Conservation (phyloP, 495 filamentous ascomycete species). For the Oidiodendron maius region DNA sequence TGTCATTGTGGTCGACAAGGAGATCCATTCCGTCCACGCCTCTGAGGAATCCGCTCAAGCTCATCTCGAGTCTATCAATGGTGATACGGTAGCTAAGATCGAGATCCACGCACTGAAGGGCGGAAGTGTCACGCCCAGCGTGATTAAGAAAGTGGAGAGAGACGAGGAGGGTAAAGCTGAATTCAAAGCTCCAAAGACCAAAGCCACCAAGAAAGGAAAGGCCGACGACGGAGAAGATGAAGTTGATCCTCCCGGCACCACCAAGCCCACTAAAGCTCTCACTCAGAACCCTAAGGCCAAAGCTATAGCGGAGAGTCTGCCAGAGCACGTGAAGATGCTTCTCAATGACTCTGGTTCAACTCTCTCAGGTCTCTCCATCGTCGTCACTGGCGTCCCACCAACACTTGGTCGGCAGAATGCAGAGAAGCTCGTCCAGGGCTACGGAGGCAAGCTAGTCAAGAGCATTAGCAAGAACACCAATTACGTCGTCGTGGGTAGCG, state of each 20-base stretch:
- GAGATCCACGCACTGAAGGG: background rate
- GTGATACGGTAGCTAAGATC: background rate
- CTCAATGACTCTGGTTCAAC: slow-evolving; percentile 1
- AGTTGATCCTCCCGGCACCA: background rate
- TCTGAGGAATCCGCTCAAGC: background rate
- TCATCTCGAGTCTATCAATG: background rate
- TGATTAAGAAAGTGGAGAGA: background rate
- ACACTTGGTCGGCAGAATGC: slow-evolving; percentile 7
- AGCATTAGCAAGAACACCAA: slow-evolving; percentile 5
- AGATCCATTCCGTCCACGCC: slow-evolving; percentile 26
- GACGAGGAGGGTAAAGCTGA: background rate
- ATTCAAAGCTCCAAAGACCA: background rate
- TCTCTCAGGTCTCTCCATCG: slow-evolving; percentile 1
- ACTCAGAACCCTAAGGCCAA: too few species aligned
- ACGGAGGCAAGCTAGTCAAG: slow-evolving; percentile 6
- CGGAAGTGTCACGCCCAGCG: background rate
- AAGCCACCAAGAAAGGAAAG: slow-evolving; percentile 4
- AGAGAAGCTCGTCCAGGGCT: slow-evolving; percentile 5
- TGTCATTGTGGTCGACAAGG: slow-evolving; percentile 50
- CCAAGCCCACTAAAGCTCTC: background rate
- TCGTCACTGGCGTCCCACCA: slow-evolving; percentile 8
- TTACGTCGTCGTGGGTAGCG: slow-evolving; percentile 9
- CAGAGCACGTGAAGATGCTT: slow-evolving; percentile 6
- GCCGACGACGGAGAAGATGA: background rate
- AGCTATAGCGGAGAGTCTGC: background rate